Base-by-base conservation (phyloP, 192 early-diverging fungal species). In the Coemansia sp. region DNA sequence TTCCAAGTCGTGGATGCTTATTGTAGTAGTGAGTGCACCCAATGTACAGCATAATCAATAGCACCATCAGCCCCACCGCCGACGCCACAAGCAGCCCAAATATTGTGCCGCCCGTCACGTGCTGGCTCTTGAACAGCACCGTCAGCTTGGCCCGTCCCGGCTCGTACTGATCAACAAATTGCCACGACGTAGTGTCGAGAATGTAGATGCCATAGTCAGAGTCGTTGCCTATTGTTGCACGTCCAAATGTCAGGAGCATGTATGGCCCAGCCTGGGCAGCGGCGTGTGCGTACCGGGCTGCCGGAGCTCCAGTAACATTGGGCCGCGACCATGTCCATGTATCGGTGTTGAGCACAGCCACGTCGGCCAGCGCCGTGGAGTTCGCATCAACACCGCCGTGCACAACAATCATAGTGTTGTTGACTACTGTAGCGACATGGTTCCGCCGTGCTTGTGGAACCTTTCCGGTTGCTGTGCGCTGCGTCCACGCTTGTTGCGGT, bases 31-130 rank as follows among this genome's bases (percentile, higher is more conserved):
- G 72, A 51, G 65, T 64, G 57, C 67, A 75, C 2, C 53, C 59
- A 28, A 81, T 71, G 36, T 75, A 81, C 12, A 23, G 21, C 54
- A 81, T 2, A 20, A 81, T 69, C 23, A 72, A 28, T 8, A 75
- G 42, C 21, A 81, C 69, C 25, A 67, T 47, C 10, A 81, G 47
- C 11, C 58, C 62, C 14, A 70, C 72, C 10, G 61, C 44, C 21
- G 69, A 81, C 9, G 78, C 72, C 6, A 75, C 60, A 49, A 72
- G 44, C 34, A 81, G 62, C 14, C 78, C 72, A 62, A 81, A 81
- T 31, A 81, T 75, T 3, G 72, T 75, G n/a, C 68, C 72, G 22
- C 78, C 73, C 1, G 72, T 46, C 31, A 75, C 48, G 20, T 68
- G 57, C 8, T 60, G 25, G 22, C 15, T 68, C 23, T 17, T 71